Conservation (phyloP, 2,329 filamentous ascomycete genomes). For the Xylaria sp. region DNA sequence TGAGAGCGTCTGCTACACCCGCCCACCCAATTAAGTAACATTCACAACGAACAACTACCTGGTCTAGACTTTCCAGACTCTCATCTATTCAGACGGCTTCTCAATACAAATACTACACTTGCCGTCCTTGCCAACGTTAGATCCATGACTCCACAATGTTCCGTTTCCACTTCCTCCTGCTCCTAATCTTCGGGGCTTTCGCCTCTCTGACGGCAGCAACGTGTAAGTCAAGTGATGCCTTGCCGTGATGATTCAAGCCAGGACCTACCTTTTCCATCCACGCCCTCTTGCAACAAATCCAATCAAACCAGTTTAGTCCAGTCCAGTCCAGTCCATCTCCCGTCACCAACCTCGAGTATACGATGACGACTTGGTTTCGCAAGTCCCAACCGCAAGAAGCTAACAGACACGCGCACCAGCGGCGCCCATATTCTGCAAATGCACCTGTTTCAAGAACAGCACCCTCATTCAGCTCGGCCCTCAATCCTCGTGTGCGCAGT, state of each 20-base stretch:
- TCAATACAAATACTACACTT: neutral
- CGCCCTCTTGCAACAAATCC: neutral
- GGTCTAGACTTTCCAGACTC: neutral
- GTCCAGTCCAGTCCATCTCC: neutral
- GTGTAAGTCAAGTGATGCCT: constrained; percentile 50
- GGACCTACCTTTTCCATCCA: neutral
- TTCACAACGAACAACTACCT: neutral
- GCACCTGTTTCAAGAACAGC: constrained; percentile 75
- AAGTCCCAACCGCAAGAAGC: neutral
- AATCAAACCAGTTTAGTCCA: neutral
- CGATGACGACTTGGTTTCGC: neutral
- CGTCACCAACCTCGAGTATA: too few species aligned
- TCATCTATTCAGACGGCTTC: neutral
- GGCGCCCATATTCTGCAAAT: constrained; percentile 74
- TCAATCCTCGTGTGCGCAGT: constrained; percentile 63
- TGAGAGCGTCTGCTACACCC: neutral
- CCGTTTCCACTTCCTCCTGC: constrained; percentile 43
- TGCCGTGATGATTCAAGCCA: neutral
- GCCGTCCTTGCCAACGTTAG: neutral
- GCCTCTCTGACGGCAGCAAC: constrained; percentile 51
- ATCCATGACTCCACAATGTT: constrained; percentile 40
- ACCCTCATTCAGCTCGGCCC: constrained; percentile 72
- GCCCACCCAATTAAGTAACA: neutral
- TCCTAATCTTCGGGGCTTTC: constrained; percentile 48
- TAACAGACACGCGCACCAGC: constrained; percentile 51